Evolutionary conservation across 768 basidiomycete species (phyloP), one percentile per base, ranked within the genome.

Genomic region (Boletus vermiculosoides): DNA sequence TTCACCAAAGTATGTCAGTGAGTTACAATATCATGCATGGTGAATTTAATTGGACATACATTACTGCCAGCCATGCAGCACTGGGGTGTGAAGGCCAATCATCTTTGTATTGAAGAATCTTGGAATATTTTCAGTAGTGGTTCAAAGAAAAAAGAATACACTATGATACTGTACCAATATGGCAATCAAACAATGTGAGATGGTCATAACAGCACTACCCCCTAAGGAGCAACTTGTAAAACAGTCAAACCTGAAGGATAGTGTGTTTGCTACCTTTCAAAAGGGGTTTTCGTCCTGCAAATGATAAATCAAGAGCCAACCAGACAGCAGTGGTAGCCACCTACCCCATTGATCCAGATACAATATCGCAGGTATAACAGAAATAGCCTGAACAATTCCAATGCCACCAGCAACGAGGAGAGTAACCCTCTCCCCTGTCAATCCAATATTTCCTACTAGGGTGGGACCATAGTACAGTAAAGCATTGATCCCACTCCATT

Each of bases 401-500:
- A 92, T 84, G 0, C 90, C 88, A 23, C 91, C 91, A 0, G 88
- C 81, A 4, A 87, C 84, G n/a, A 90, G 61, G 0, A 92, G 76
- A 0, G 83, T 79, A 9, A 82, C 77, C 0, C 76, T 79, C 56
- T 85, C 82, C 18, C 86, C 85, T 22, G 74, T 73, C 28, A 92
- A 58, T 5, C 88, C 90, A 44, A 92, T 77, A 49, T 76, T 83
- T 33, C 69, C 78, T 45, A 92, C 80, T 3, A 93, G 76, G 0
- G 83, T 84, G 1, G 91, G 91, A 0, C 90, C 90, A 62, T 91
- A 93, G 63, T 92, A 93, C 9, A 92, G 74, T 33, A 93, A 67
- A 11, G 91, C 90, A 64, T 92, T 93, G 59, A 92, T 93, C 2
- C 91, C 91, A 56, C 84, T 87, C 91, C 91, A 92, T 74, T 92